Conservation (phyloP, 2,329 filamentous ascomycete species). For the Aspergillus brunneoviolaceus region DNA sequence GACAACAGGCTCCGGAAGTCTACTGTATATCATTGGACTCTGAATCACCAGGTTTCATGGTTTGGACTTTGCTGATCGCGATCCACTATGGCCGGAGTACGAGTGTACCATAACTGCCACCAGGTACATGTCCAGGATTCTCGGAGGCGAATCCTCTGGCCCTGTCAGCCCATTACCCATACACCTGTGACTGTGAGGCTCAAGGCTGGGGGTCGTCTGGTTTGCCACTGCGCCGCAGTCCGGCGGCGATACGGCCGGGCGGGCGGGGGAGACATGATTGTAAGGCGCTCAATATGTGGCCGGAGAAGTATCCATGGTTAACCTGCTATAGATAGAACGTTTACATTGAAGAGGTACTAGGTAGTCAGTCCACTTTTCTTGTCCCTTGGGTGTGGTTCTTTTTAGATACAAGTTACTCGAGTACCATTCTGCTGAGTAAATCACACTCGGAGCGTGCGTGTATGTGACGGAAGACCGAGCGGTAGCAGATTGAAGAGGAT, state of each 20-base stretch:
- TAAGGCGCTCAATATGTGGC: neutral
- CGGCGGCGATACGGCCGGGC: neutral
- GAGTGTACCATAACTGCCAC: neutral
- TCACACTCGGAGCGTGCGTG: neutral
- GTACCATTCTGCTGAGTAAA: neutral
- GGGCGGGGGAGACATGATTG: too few species aligned
- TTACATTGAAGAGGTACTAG: neutral
- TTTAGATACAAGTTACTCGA: neutral
- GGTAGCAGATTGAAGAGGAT: neutral
- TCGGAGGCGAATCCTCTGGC: conserved; percentile 1
- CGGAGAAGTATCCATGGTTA: neutral
- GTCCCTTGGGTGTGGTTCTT: neutral
- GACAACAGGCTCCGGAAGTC: neutral
- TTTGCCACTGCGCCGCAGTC: conserved; percentile 3
- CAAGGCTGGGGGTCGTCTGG: neutral
- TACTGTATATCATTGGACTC: neutral
- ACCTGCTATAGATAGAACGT: conserved; percentile 1
- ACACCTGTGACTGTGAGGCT: neutral
- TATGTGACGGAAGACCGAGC: neutral
- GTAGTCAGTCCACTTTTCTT: neutral
- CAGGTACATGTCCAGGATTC: neutral
- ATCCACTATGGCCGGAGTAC: conserved; percentile 1
- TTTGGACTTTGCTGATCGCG: conserved; percentile 2
- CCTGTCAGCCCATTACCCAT: conserved; percentile 1
- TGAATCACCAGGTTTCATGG: neutral